These are phyloP conservation scores for Amphirosellinia nigrospora DNA, from an alignment of 495 filamentous ascomycete species.

Conservation along the genomic window DNA sequence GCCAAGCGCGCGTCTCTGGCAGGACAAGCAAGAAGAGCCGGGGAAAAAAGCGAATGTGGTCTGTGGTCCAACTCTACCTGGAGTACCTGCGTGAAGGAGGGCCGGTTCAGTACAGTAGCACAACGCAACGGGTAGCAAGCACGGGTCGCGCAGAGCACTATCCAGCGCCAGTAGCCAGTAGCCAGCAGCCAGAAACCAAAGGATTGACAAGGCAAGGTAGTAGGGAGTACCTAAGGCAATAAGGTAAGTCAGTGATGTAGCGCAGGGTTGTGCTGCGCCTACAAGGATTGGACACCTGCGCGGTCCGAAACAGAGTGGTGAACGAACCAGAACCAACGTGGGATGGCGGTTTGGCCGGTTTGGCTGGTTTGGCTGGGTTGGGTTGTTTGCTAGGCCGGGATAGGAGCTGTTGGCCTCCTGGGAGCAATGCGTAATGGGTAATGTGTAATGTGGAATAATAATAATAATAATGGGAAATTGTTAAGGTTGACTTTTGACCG, in stretches of 20 bases:
- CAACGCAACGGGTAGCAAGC: constrained; percentile 23
- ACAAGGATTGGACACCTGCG: constrained; percentile 33
- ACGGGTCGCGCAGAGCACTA: constrained; percentile 17
- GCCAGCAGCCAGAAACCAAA: neutral
- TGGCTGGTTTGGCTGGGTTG: too few species aligned
- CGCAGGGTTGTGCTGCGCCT: constrained; percentile 40
- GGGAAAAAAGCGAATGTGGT: constrained; percentile 39
- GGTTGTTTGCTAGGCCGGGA: constrained; percentile 13
- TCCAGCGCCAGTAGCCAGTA: neutral
- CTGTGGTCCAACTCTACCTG: constrained; percentile 38
- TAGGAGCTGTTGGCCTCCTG: constrained; percentile 27
- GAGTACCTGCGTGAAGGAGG: constrained; percentile 13
- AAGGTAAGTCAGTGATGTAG: constrained; percentile 12
- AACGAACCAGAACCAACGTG: constrained; percentile 22
- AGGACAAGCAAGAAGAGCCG: constrained; percentile 32
- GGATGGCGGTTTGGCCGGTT: constrained; percentile 9
- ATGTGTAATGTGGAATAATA: too few species aligned
- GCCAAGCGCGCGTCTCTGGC: constrained; percentile 41
- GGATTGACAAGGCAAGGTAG: constrained; percentile 17
- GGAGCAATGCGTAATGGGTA: constrained; percentile 27
- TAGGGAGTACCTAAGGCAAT: constrained; percentile 12
- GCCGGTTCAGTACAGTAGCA: constrained; percentile 22
- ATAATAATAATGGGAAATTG: constrained; percentile 33
- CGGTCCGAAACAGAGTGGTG: constrained; percentile 38
- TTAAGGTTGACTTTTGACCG: constrained; percentile 30